Evolutionary conservation across 257 asterid genomes (phyloP).

Genomic region (Mitragyna speciosa): DNA sequence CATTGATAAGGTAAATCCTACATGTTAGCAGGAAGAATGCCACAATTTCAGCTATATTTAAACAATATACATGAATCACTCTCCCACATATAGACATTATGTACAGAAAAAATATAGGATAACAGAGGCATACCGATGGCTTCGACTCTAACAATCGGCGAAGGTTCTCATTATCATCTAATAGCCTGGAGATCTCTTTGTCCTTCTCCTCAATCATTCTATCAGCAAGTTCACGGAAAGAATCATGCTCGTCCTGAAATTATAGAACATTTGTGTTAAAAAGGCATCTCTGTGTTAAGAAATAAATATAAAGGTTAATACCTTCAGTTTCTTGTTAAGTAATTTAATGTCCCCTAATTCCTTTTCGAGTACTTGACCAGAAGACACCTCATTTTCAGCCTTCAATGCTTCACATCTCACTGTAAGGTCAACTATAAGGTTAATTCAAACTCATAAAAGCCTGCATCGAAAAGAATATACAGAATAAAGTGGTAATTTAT

Average conservation of each 20-base stretch:
- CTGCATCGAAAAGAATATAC: conserved; percentile 2
- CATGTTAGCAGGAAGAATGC: neutral
- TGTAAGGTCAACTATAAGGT: conserved; percentile 33
- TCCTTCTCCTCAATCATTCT: conserved; percentile 97
- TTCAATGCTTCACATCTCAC: conserved; percentile 76
- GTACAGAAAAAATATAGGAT: neutral
- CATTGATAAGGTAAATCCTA: neutral
- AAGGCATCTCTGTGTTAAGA: conserved; percentile 18
- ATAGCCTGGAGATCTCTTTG: conserved; percentile 73
- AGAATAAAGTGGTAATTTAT: conserved; percentile 14
- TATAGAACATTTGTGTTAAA: conserved; percentile 22
- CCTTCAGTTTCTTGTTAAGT: conserved; percentile 67
- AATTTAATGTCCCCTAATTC: conserved; percentile 68
- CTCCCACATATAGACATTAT: neutral
- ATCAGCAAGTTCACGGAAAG: conserved; percentile 96
- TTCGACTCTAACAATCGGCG: conserved; percentile 65
- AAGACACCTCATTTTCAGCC: conserved; percentile 54
- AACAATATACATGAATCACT: neutral
- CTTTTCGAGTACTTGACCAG: conserved; percentile 48
- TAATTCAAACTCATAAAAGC: neutral
- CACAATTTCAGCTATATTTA: neutral
- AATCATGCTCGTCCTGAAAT: conserved; percentile 73
- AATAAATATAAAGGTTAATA: conserved; percentile 25
- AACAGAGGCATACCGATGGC: conserved; percentile 50
- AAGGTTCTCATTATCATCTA: conserved; percentile 72